Evolutionary conservation across 257 asterid species (phyloP).

Genomic region (Thymus quinquecostatus): DNA sequence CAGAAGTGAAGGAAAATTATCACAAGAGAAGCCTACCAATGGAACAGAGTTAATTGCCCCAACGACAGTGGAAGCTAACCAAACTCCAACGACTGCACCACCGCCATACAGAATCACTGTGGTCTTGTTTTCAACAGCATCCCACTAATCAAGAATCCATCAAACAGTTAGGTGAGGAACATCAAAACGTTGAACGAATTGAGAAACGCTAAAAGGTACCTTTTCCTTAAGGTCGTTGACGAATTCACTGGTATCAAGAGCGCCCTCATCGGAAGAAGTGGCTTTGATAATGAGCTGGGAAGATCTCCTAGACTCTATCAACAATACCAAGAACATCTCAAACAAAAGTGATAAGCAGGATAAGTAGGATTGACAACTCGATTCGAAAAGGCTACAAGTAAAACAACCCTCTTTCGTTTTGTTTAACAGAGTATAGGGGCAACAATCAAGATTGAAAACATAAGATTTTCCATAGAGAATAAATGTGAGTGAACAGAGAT

Average conservation of each 20-base stretch:
- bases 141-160: conserved; percentile 58
- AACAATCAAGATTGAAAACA: neutral
- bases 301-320: conserved; percentile 61
- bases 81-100: conserved; percentile 77
- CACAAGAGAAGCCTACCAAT: conserved; percentile 56
- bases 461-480: neutral
- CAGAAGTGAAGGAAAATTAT: neutral
- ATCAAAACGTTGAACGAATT: neutral
- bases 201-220: conserved; percentile 43
- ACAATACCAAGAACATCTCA: conserved; percentile 23
- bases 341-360: neutral
- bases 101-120: conserved; percentile 82
- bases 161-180: neutral
- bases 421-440: neutral
- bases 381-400: too few species aligned
- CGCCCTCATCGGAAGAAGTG: conserved; percentile 74
- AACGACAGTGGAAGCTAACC: conserved; percentile 79
- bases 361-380: neutral
- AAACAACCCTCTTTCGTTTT: neutral
- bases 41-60: conserved; percentile 94
- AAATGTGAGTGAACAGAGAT: neutral
- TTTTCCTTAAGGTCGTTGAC: conserved; percentile 80
- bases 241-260: conserved; percentile 65
- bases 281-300: conserved; percentile 64
- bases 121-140: conserved; percentile 89